Evolutionary conservation across 2,329 filamentous ascomycete species (phyloP).

Genomic region (Diplodia scrobiculata): DNA sequence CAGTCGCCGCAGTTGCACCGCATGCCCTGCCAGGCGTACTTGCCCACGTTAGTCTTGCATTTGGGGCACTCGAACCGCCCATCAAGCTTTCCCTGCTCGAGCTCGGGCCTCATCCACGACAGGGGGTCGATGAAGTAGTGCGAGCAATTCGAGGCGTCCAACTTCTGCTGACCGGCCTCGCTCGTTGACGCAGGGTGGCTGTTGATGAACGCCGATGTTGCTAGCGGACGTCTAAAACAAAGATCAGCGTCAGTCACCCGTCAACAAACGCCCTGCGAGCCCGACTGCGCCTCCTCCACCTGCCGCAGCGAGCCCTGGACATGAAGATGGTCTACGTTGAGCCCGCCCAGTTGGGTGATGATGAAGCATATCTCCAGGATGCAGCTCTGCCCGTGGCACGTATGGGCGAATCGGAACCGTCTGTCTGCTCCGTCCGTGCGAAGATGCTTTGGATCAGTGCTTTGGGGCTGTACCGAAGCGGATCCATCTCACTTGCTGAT

Average conservation of each 20-base stretch:
- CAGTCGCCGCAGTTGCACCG: slow-evolving; percentile 87
- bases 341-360: background rate
- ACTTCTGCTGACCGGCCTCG: slow-evolving; percentile 29
- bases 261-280: background rate
- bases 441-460: background rate
- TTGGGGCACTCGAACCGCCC: slow-evolving; percentile 84
- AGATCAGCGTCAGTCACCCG: slow-evolving; percentile 3
- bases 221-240: slow-evolving; percentile 57
- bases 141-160: slow-evolving; percentile 59
- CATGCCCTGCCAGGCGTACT: slow-evolving; percentile 96
- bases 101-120: slow-evolving; percentile 86
- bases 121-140: slow-evolving; percentile 91
- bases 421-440: slow-evolving; percentile 10
- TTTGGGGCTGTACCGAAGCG: slow-evolving; percentile 6
- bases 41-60: slow-evolving; percentile 81
- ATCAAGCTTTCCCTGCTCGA: slow-evolving; percentile 80
- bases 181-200: slow-evolving; percentile 54
- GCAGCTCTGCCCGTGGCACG: slow-evolving; percentile 4
- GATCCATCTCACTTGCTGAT: slow-evolving; percentile 24
- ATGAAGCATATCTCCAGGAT: background rate
- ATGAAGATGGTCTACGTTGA: background rate
- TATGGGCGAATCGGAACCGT: slow-evolving; percentile 6
- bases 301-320: background rate
- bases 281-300: background rate
- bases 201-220: slow-evolving; percentile 68